Conservation (phyloP, 306 rosid species). For the Oemleria cerasiformis region DNA sequence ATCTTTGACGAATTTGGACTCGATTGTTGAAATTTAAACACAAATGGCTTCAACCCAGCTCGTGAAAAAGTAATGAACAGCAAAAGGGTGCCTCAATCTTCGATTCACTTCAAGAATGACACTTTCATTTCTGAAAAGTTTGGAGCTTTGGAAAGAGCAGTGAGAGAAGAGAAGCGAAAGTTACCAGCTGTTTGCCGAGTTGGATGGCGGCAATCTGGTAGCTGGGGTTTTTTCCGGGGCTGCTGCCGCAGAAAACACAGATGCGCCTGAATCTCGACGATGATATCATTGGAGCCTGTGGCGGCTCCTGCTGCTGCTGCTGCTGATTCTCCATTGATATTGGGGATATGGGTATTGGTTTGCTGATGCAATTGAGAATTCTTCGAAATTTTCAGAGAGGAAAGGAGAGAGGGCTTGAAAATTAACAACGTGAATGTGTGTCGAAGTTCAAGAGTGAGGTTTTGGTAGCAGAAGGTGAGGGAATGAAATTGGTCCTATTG, state of each 20-base stretch:
- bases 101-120: not conserved
- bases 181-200: slow-evolving; percentile 79
- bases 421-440: slow-evolving; percentile 24
- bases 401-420: not conserved
- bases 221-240: slow-evolving; percentile 77
- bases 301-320: slow-evolving; percentile 24
- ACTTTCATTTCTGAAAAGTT: not conserved
- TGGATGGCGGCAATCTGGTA: slow-evolving; percentile 77
- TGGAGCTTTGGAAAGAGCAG: not conserved
- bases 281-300: slow-evolving; percentile 23
- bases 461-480: slow-evolving; percentile 24
- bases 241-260: slow-evolving; percentile 95
- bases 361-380: not conserved
- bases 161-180: not conserved
- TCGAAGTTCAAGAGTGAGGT: slow-evolving; percentile 10
- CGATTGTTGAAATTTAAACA: not conserved
- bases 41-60: not conserved
- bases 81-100: not conserved
- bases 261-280: slow-evolving; percentile 62
- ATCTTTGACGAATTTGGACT: not conserved
- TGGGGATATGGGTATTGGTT: not conserved
- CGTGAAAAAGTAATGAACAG: not conserved
- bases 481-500: slow-evolving; percentile 34
- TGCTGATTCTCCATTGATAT: slow-evolving; percentile 42
- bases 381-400: not conserved